Evolutionary conservation across 495 filamentous ascomycete genomes (phyloP).

Genomic region (Trichoderma orchidacearum): DNA sequence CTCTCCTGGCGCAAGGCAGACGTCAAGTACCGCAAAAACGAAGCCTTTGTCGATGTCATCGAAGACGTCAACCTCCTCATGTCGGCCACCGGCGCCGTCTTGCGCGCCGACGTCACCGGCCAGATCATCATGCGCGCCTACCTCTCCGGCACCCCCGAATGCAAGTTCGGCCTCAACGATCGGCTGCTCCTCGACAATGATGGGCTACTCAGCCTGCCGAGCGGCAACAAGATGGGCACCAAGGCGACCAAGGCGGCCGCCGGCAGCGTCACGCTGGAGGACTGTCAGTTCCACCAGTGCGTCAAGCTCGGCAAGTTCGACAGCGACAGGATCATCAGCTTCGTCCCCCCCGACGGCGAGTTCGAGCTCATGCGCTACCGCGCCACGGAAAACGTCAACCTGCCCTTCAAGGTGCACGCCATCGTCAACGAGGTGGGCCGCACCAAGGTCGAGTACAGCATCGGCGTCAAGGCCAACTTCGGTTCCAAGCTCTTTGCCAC

Average conservation of each 20-base stretch:
- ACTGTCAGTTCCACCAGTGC: slow-evolving; percentile 99
- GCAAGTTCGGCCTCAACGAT: slow-evolving; percentile 98
- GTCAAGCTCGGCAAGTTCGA: slow-evolving; percentile 97
- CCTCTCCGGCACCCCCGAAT: slow-evolving; percentile 90
- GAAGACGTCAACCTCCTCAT: slow-evolving; percentile 98
- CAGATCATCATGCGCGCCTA: slow-evolving; percentile 99
- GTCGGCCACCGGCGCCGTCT: slow-evolving; percentile 88
- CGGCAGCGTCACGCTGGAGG: slow-evolving; percentile 89
- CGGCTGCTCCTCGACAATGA: slow-evolving; percentile 81
- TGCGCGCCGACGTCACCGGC: slow-evolving; percentile 93
- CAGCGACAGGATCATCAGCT: slow-evolving; percentile 92
- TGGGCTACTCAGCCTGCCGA: slow-evolving; percentile 45
- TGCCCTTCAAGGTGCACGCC: slow-evolving; percentile 97
- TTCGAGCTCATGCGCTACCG: slow-evolving; percentile 99
- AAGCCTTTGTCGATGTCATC: slow-evolving; percentile 98
- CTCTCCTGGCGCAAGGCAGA: slow-evolving; percentile 93
- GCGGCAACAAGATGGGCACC: slow-evolving; percentile 55
- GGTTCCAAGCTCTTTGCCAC: slow-evolving; percentile 93
- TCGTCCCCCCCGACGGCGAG: slow-evolving; percentile 94
- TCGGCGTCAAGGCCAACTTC: slow-evolving; percentile 94
- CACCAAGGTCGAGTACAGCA: slow-evolving; percentile 97
- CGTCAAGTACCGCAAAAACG: slow-evolving; percentile 98
- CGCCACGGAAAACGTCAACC: slow-evolving; percentile 98
- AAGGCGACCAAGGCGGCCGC: slow-evolving; percentile 93
- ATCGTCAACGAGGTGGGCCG: slow-evolving; percentile 97